phyloP scores from a whole-genome alignment of 2,329 filamentous ascomycete genomes.

The Cladosporium phlei region DNA sequence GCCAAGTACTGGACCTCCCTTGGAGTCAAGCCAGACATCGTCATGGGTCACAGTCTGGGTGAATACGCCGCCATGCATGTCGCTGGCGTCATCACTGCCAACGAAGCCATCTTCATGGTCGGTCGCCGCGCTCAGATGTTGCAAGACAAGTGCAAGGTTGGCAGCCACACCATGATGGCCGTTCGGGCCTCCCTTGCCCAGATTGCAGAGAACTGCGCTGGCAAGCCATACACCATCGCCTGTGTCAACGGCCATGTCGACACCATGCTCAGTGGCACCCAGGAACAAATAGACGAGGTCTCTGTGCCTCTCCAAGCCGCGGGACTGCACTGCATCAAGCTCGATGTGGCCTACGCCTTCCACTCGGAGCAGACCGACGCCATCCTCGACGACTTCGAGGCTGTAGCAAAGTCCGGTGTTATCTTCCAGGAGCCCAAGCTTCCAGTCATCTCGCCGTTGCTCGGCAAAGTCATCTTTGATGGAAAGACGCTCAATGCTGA shows the following conservation, averaged over 20 bases:
- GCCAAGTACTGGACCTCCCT: slow-evolving; percentile 25
- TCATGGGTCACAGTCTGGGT: slow-evolving; percentile 34
- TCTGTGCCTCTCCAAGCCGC: slow-evolving; percentile 7
- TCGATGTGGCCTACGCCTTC: slow-evolving; percentile 28
- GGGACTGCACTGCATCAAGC: slow-evolving; percentile 11
- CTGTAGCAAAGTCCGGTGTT: slow-evolving; percentile 15
- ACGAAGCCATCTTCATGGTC: slow-evolving; percentile 35
- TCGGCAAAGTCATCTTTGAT: slow-evolving; percentile 23
- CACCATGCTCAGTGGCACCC: slow-evolving; percentile 23
- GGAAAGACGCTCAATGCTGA: slow-evolving; percentile 15
- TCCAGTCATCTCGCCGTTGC: slow-evolving; percentile 30
- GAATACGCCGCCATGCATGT: slow-evolving; percentile 37
- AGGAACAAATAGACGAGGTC: slow-evolving; percentile 15
- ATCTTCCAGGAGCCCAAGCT: slow-evolving; percentile 25
- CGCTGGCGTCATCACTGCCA: slow-evolving; percentile 33
- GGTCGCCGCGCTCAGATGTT: slow-evolving; percentile 33
- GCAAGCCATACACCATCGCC: slow-evolving; percentile 18
- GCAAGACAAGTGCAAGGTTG: slow-evolving; percentile 21
- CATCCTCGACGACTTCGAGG: slow-evolving; percentile 24
- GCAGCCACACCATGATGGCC: slow-evolving; percentile 28
- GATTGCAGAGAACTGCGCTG: slow-evolving; percentile 7
- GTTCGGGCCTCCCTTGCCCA: slow-evolving; percentile 17
- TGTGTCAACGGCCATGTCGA: slow-evolving; percentile 26
- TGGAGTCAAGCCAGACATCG: slow-evolving; percentile 24
- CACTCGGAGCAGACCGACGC: slow-evolving; percentile 32